Base-by-base conservation (phyloP, 345 rosid genomes). In the Corchorus capsularis region DNA sequence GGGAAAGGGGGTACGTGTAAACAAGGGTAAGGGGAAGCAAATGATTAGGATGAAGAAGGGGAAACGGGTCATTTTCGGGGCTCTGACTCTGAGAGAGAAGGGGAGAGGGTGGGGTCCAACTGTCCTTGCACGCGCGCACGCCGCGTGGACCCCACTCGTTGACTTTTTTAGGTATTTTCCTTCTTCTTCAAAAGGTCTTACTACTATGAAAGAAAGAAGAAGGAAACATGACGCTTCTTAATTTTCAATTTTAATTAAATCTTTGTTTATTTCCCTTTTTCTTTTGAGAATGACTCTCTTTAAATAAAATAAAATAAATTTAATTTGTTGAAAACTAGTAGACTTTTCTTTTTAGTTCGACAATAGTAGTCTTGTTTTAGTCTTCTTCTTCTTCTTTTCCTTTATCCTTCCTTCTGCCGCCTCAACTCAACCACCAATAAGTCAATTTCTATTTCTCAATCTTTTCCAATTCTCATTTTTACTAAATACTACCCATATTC, bases 41-140 rank as follows among this genome's bases (percentile, higher is more conserved):
- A 62, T 27, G 63, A 63, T 16, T 45, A 68, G 47, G 17, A 19
- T 8, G 35, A 45, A 62, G 76, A 49, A 27, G 20, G 10, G 15
- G 46, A 14, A 17, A 37, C 13, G 19, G 10, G 83, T 86, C 87
- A 68, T 34, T 79, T 73, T 76, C 85, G 2, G 77, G 86, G 88
- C 82, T 84, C 93, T 86, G 89, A 89, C 89, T 89, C 79, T 4
- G 69, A 79, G 82, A 78, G 34, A 9, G 41, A 13, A 60, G 12
- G 17, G 7, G 41, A 19, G 17, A 27, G 20, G 1, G 72, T 77
- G 86, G 91, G 90, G 14, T 83, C 91, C 87, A 78, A 4, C 2
- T 81, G 88, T 88, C 88, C 60, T 73, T 66, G 85, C 90, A 90
- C 90, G 93, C 93, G 80, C 82, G 91, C 89, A 85, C 89, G 86